phyloP scores from a whole-genome alignment of 2,329 filamentous ascomycete species.

The Penicillium polonicum region DNA sequence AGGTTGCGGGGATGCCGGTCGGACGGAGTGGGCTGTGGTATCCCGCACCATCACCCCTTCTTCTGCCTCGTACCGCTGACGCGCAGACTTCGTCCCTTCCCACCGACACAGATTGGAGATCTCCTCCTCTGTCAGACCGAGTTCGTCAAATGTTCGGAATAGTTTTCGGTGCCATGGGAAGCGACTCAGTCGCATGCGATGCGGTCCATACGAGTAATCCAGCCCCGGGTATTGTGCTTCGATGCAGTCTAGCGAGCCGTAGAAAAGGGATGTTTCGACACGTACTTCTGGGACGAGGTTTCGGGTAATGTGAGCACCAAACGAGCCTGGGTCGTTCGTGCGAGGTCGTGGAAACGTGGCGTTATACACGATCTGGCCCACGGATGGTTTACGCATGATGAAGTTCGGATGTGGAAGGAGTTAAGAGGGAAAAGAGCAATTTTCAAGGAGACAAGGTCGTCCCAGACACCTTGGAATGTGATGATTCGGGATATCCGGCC shows the following conservation, averaged over 20 bases:
- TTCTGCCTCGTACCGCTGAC: constrained; percentile 51
- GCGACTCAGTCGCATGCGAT: constrained; percentile 61
- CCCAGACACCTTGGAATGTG: constrained; percentile 9
- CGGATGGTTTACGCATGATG: constrained; percentile 60
- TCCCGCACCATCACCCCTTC: constrained; percentile 60
- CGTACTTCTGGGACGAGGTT: constrained; percentile 65
- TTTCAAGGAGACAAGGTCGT: constrained; percentile 2
- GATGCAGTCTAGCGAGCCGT: constrained; percentile 62
- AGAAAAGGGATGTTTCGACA: constrained; percentile 63
- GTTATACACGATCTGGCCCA: constrained; percentile 59
- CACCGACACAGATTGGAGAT: constrained; percentile 63
- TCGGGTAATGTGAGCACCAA: constrained; percentile 59
- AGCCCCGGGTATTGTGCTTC: constrained; percentile 66
- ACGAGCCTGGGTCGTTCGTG: constrained; percentile 57
- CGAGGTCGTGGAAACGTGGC: constrained; percentile 58
- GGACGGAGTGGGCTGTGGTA: constrained; percentile 60
- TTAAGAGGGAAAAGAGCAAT: neutral
- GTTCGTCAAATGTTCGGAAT: constrained; percentile 60
- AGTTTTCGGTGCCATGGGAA: constrained; percentile 62
- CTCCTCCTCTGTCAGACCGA: constrained; percentile 58
- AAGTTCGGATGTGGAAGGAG: constrained; percentile 10
- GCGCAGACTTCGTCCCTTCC: constrained; percentile 51
- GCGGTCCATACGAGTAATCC: constrained; percentile 62
- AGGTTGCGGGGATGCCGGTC: constrained; percentile 47
- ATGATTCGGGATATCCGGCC: neutral